Base-by-base conservation (phyloP, 176 grass and related monocot species). In the Aegilops umbellulata region DNA sequence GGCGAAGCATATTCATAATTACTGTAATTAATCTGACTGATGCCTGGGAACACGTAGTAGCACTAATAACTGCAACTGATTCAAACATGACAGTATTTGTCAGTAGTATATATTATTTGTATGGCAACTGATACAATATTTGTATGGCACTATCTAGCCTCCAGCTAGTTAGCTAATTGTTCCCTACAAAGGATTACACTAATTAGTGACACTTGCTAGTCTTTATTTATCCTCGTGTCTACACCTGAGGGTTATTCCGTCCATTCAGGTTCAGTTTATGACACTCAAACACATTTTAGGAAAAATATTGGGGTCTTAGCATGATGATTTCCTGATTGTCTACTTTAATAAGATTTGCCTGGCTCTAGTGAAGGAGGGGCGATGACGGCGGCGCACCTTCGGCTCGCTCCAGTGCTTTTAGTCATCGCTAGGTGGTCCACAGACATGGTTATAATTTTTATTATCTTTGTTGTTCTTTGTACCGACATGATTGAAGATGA, bases 1-100 rank as follows among this genome's bases (percentile, higher is more conserved):
- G 26, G 74, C 46, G 16, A 76, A 76, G 74, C 74, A 76, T 76
- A 55, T 76, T 55, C 14, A 5, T 76, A 31, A 76, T 76, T 3
- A 32, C 44, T 76, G 41, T 4, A 26, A 42, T 53, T 51, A 62
- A 55, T 22, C 73, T 30, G 16, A 76, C 46, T 57, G 26, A 1
- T 55, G 9, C 30, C 74, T 22, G 13, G 46, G 46, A 20, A 55
- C 74, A 55, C 25, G 41, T 42, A 46, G 44, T 11, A 31, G 16
- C 26, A 76, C 46, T 76, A 22, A 76, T 53, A 46, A 46, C 30
- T 47, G 41, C 72, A 19, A 75, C 44, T 10, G 8, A 51, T 30
- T 51, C 3, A 20, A 47, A 29, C 72, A 20, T 76, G 74, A 55
- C 46, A 55, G 16, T 53, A n/a, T 53, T 19, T 19, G 16, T 53